These are phyloP conservation scores for Talaromyces pinophilus DNA, from an alignment of 2,329 filamentous ascomycete species.

Conservation along the genomic window DNA sequence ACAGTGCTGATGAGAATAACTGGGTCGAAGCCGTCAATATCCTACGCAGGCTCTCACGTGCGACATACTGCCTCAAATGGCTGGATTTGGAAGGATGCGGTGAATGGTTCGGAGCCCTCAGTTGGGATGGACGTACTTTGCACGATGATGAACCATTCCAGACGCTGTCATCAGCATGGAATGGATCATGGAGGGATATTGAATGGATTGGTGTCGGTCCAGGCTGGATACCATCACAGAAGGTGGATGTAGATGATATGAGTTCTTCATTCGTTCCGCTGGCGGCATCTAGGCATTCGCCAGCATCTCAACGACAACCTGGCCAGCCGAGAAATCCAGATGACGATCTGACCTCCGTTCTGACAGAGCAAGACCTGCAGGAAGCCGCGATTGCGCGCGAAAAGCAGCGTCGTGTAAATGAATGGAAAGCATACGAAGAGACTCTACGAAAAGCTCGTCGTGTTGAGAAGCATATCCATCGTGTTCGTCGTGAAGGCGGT, in stretches of 20 bases:
- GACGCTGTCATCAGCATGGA: constrained; percentile 48
- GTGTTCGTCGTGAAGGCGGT: constrained; percentile 33
- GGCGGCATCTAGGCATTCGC: constrained; percentile 31
- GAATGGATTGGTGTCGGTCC: constrained; percentile 46
- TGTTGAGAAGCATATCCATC: constrained; percentile 36
- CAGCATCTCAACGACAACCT: constrained; percentile 24
- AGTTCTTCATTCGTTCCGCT: constrained; percentile 21
- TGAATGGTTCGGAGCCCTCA: constrained; percentile 57
- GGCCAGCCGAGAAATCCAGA: constrained; percentile 32
- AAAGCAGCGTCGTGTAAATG: constrained; percentile 35
- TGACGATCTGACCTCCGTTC: constrained; percentile 19
- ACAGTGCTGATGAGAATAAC: constrained; percentile 56
- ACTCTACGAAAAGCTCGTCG: constrained; percentile 32
- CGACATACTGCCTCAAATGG: constrained; percentile 61
- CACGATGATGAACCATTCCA: constrained; percentile 31
- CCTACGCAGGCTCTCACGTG: constrained; percentile 56
- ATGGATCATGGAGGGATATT: constrained; percentile 48
- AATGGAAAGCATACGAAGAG: constrained; percentile 35
- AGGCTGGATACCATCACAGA: constrained; percentile 42
- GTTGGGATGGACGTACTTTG: constrained; percentile 40
- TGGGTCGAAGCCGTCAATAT: constrained; percentile 59
- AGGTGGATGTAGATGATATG: constrained; percentile 10
- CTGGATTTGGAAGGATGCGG: constrained; percentile 63
- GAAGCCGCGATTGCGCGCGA: constrained; percentile 30
- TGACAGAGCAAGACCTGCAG: constrained; percentile 20